Evolutionary conservation across 176 grass and related monocot species (phyloP), one percentile per base, ranked within the genome.

Genomic region (Neostapfia colusana): DNA sequence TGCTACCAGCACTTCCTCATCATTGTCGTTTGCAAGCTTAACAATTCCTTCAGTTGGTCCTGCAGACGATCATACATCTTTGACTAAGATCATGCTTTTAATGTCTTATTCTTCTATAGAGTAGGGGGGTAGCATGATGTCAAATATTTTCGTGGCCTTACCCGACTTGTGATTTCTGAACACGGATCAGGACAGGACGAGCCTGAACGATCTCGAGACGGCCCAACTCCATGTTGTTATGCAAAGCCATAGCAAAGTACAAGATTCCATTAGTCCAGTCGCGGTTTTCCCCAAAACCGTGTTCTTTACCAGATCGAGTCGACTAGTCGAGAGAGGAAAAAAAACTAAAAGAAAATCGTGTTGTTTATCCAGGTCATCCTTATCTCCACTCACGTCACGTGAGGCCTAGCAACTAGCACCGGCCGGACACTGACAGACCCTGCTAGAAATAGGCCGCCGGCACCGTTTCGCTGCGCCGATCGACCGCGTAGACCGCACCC

Each of bases 21-120:
- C 87, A 77, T 85, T 95, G 73, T 99, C 85, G 31, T 86, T 99
- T 53, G 89, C 95, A 69, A 94, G 82, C 60, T 86, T 90, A 34
- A 94, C 35, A 0, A 99, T 85, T 91, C 95, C 95, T 49, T 91
- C 95, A 8, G 87, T 92, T 65, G 91, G 89, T 0, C 89, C 91
- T 99, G 65, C 73, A 83, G 9, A 43, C 4, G 55, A 50, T 35
- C 49, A 76, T 8, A 37, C 40, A 61, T 67, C 17, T 73, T 72
- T 15, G 23, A 63, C 67, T 66, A 38, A 67, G 13, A 0, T 54
- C 62, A 43, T 69, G 65, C 8, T 74, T 71, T 7, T 25, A n/a
- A 69, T n/a, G n/a, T 18, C 6, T 27, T 78, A 36, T 35, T 21
- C 10, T 28, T 82, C 16, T 9, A 62, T 39, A 31, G n/a, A n/a